Evolutionary conservation across 345 rosid genomes (phyloP), one percentile per base, ranked within the genome.

Genomic region (Syzygium aqueum): DNA sequence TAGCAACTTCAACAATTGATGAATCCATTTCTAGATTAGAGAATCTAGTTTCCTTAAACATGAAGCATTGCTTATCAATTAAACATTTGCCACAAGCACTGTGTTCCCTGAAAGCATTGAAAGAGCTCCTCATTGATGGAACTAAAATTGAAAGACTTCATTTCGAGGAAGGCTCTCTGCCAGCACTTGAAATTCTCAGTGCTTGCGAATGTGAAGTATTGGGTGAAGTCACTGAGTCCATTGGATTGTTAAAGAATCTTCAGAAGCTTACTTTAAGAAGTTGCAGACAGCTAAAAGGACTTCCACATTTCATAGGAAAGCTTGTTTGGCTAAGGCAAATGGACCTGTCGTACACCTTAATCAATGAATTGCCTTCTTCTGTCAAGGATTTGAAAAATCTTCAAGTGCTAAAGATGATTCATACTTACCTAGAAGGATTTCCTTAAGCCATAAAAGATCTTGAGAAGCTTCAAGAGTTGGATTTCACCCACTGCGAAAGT

Each of bases 281-380:
- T 28, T 65, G 77, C 5, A 0, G 2, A 3, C 21, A 1, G 3
- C 77, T 65, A 65, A 15, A 0, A 0, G 4, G 0, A 7, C 0
- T 65, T 0, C 43, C 43, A 3, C 40, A 13, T 65, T 2, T 28
- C 22, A 6, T 65, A 7, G 77, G 43, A 28, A 16, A 65, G 0
- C 77, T 65, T 28, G 22, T 1, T 28, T 22, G 0, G 3, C 0
- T 30, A 30, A 5, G 7, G 43, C 1, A 65, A 0, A 0, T 65
- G 22, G 77, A 65, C 43, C 0, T 65, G 3, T 65, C 22, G 1
- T 3, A 28, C 3, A 65, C 11, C 5, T 65, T 2, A 15, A 28
- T 65, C 15, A 63, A 15, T 2, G 37, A 65, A 65, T 65, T 28
- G 4, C 40, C 22, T 28, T 15, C 1, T 15, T 65, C 11, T 28